phyloP scores from a whole-genome alignment of 805 yeast genomes.

The Sungouiozyma intestinalis region DNA sequence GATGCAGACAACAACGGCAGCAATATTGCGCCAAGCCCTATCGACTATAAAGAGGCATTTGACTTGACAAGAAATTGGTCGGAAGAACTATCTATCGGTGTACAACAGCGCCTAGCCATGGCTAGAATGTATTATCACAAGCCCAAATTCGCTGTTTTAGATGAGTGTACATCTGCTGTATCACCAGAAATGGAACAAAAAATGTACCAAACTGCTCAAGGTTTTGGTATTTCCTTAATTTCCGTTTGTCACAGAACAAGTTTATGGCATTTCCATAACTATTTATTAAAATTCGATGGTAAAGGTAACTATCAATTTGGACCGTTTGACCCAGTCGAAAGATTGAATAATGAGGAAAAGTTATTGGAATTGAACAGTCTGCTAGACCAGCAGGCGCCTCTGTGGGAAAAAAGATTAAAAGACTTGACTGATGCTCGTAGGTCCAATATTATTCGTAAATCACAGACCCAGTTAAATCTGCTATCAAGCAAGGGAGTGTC shows the following conservation, averaged over 20 bases:
- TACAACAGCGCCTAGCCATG: constrained; percentile 88
- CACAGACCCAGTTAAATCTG: constrained; percentile 21
- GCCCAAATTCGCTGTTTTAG: constrained; percentile 89
- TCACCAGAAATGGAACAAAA: constrained; percentile 83
- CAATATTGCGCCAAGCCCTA: constrained; percentile 1
- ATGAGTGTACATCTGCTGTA: constrained; percentile 92
- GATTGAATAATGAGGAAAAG: constrained; percentile 71
- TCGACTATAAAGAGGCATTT: constrained; percentile 41
- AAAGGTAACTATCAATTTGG: constrained; percentile 56
- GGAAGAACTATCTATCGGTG: constrained; percentile 81
- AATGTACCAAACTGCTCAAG: constrained; percentile 77
- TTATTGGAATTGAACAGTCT: constrained; percentile 57
- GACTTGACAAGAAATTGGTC: constrained; percentile 72
- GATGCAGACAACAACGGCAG: background rate
- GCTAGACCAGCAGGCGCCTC: constrained; percentile 56
- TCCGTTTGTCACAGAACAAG: constrained; percentile 92
- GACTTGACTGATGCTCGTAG: constrained; percentile 47
- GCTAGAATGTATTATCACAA: constrained; percentile 83
- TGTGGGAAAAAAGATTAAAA: constrained; percentile 52
- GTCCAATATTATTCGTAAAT: constrained; percentile 25
- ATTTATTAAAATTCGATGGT: constrained; percentile 78
- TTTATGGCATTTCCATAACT: constrained; percentile 83
- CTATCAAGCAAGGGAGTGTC: constrained; percentile 1
- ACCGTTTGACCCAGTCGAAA: constrained; percentile 58
- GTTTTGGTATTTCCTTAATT: constrained; percentile 66